Conservation (phyloP, 2,329 filamentous ascomycete genomes). For the Penicillium sp. region DNA sequence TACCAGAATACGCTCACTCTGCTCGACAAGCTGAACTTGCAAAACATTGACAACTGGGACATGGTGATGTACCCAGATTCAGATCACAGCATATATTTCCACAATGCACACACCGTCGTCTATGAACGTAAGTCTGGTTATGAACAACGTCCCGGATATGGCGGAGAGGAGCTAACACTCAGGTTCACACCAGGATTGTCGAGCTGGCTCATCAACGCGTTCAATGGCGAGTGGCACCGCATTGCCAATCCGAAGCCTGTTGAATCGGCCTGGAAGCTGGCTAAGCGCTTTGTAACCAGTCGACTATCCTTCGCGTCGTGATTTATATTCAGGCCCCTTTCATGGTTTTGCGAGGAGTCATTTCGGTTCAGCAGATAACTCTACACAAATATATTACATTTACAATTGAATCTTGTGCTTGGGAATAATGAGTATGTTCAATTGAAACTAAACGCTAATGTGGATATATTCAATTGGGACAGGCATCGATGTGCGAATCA, state of each 20-base stretch:
- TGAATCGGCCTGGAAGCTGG: slow-evolving; percentile 30
- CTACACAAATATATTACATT: not conserved
- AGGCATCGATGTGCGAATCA: too few species aligned
- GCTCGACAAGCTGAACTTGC: slow-evolving; percentile 82
- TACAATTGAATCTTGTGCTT: not conserved
- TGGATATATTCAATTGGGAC: not conserved
- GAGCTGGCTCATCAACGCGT: slow-evolving; percentile 95
- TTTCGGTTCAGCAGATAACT: not conserved
- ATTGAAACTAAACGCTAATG: not conserved
- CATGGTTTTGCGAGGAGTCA: not conserved
- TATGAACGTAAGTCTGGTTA: slow-evolving; percentile 73
- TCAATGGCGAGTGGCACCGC: slow-evolving; percentile 90
- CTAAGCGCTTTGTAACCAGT: slow-evolving; percentile 19
- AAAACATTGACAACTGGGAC: slow-evolving; percentile 87
- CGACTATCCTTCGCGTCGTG: not conserved
- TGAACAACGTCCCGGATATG: not conserved
- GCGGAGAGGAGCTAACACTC: slow-evolving; percentile 1
- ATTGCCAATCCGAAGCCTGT: slow-evolving; percentile 56
- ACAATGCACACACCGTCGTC: slow-evolving; percentile 87
- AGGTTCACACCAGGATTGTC: slow-evolving; percentile 37
- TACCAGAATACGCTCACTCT: slow-evolving; percentile 90
- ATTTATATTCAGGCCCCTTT: not conserved
- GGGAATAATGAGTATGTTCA: not conserved
- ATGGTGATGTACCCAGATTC: slow-evolving; percentile 96
- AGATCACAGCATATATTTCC: slow-evolving; percentile 92